A percentile compares a stretch with the other conserved stretches of the same genome.
Evolutionary conservation across 1,284 basidiomycete species (phyloP).

Genomic region (Cutaneotrichosporon daszewskae): DNA sequence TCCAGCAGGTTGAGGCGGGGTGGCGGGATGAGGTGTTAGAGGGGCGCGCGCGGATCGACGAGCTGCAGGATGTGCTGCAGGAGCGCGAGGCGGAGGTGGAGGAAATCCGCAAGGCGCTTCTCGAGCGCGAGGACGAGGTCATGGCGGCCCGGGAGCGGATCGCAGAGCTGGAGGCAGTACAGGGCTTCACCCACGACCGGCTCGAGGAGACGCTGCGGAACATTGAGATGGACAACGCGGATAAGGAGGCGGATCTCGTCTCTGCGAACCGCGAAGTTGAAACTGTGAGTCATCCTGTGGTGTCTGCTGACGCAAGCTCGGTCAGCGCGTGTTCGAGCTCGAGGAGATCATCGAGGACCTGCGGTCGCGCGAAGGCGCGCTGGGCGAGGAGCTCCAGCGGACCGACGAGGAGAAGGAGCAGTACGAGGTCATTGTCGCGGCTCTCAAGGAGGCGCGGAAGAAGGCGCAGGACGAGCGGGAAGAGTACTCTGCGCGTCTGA

Average conservation of each 20-base stretch:
- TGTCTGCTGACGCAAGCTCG: conserved; percentile 26
- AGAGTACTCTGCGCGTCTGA: conserved; percentile 62
- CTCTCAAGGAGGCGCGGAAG: conserved; percentile 66
- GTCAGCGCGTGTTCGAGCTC: conserved; percentile 46
- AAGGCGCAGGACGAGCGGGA: conserved; percentile 52
- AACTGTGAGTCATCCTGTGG: conserved; percentile 44
- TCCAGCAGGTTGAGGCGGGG: conserved; percentile 41
- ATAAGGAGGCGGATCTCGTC: conserved; percentile 43
- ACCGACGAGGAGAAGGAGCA: conserved; percentile 59
- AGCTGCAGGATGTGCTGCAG: conserved; percentile 43
- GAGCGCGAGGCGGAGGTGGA: conserved; percentile 37
- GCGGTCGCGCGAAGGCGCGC: conserved; percentile 55
- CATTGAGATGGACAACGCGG: conserved; percentile 42
- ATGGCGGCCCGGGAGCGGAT: conserved; percentile 28
- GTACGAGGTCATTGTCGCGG: conserved; percentile 62
- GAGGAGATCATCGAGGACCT: conserved; percentile 57
- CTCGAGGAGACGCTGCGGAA: conserved; percentile 40
- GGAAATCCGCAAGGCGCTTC: conserved; percentile 29
- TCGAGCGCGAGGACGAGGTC: conserved; percentile 38
- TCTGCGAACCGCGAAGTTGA: conserved; percentile 67
- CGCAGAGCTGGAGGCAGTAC: conserved; percentile 35
- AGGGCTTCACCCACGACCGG: conserved; percentile 40
- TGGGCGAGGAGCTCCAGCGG: conserved; percentile 48
- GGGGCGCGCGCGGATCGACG: conserved; percentile 40
- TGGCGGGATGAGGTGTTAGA: conserved; percentile 45